Evolutionary conservation across 2,329 filamentous ascomycete genomes (phyloP), one percentile per base, ranked within the genome.

Genomic region (Sporothrix humicola): DNA sequence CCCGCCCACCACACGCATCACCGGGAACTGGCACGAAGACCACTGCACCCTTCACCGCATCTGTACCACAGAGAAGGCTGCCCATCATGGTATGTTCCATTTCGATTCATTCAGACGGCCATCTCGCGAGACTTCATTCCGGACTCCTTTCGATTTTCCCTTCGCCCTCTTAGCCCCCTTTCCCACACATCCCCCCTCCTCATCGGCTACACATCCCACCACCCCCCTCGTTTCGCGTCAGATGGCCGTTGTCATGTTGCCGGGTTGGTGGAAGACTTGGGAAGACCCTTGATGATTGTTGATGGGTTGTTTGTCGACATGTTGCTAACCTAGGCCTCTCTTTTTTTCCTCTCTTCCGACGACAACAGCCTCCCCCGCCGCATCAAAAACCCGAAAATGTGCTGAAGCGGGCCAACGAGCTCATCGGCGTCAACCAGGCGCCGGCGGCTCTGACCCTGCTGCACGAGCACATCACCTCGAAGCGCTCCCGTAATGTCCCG

Each of bases 301-400:
- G 52, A 23, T 31, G 15, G 46, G 46, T 52, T 26, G 52, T 52
- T 59, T 48, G 75, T 78, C 52, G 65, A 15, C 9, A 23, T 52
- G 7, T 37, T 23, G 65, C 65, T 68, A 68, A 50, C 77, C 77
- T 42, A 44, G 61, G 71, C 65, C 1, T 54, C 68, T 37, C 42
- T 66, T 50, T 42, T 69, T 42, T 15, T 50, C 56, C 69, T 59
- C 63, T 26, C 65, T 52, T 68, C 13, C 46, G 26, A 31, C 15
- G 58, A n/a, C 5, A 6, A 44, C 59, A 81, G 96, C 94, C 96
- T 87, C 96, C 96, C 83, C 95, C 95, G 86, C 93, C 94, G 79
- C 94, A 98, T 84, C 95, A 96, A 83, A 97, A 97, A 85, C 96
- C 96, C 81, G 96, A 99, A 88, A 99, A 99, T 91, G 95, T 98